phyloP scores from a whole-genome alignment of 2,329 filamentous ascomycete species.

The Claviceps maximensis region DNA sequence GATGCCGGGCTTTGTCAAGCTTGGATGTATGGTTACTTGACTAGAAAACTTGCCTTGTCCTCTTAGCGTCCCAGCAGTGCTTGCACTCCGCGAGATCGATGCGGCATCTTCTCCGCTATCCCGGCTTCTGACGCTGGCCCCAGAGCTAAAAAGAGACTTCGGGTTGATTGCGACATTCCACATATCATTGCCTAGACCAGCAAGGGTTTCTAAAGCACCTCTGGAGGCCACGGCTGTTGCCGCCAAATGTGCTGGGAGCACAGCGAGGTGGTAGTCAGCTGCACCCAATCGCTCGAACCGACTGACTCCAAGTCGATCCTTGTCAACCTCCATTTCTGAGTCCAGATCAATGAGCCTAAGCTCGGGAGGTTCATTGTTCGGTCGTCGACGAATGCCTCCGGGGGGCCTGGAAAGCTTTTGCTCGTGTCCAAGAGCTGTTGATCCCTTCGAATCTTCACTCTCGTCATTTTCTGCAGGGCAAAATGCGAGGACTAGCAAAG shows the following conservation, averaged over 20 bases:
- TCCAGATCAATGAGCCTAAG: conserved; percentile 80
- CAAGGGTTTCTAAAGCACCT: conserved; percentile 65
- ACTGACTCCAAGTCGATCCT: conserved; percentile 73
- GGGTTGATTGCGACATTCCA: conserved; percentile 89
- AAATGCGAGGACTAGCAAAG: conserved; percentile 86
- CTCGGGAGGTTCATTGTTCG: conserved; percentile 76
- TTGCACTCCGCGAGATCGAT: conserved; percentile 33
- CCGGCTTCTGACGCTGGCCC: conserved; percentile 57
- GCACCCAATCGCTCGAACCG: conserved; percentile 76
- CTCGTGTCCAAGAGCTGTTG: conserved; percentile 23
- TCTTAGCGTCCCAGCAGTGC: conserved; percentile 18
- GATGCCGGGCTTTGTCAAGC: conserved; percentile 40
- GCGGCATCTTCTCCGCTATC: conserved; percentile 44
- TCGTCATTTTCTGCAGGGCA: conserved; percentile 62
- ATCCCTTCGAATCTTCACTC: conserved; percentile 20
- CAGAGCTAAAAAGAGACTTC: conserved; percentile 73
- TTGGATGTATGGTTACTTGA: conserved; percentile 33
- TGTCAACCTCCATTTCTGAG: conserved; percentile 76
- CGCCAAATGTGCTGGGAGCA: conserved; percentile 61
- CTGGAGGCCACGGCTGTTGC: conserved; percentile 50
- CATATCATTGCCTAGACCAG: conserved; percentile 59
- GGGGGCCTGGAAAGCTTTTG: conserved; percentile 40
- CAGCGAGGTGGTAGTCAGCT: conserved; percentile 80
- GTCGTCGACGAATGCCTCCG: conserved; percentile 54
- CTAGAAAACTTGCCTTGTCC: conserved; percentile 11